Base-by-base conservation (phyloP, 805 yeast genomes). In the Saturnispora gosingensis region DNA sequence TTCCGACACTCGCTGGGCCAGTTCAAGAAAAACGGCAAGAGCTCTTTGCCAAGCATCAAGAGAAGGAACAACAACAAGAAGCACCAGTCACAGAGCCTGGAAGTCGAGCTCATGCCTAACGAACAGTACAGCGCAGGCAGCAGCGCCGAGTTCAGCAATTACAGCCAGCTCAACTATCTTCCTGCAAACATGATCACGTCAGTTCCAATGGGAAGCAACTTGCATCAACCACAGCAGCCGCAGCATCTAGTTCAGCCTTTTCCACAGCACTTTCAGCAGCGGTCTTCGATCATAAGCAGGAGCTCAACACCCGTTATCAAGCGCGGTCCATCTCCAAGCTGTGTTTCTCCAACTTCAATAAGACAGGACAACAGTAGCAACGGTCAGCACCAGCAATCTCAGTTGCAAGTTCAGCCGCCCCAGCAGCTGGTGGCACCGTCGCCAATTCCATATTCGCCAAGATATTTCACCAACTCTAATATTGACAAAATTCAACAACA, bases 1-100 rank as follows among this genome's bases (percentile, higher is more conserved):
- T 78, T 78, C 63, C 74, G 77, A 54, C 83, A 78, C 55, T 66
- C 72, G 45, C 64, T 72, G 43, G 81, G 81, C 3, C 72, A 70
- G 54, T 78, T 78, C 59, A 67, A 68, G 49, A 75, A 72, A 56
- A 75, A 72, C 51, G 79, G 75, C 61, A 76, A 74, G 55, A 62
- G 62, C 27, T 65, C 73, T 4, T 62, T 78, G 45, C 67, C 69
- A 28, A 67, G 69, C 53, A 78, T 78, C 50, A 76, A 74, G 58
- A 62, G 83, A 57, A 64, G 82, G 46, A 72, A 77, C 34, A 54
- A 56, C 13, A 49, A 36, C 25, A 47, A 48, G 40, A 43, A 27
- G 24, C 45, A 35, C 15, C 27, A 43, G 20, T 40, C 22, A 34
- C 27, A 18, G 15, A n/a, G 18, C n/a, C 30, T 39, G 20, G 22